Conservation (phyloP, 2,329 filamentous ascomycete genomes). For the Stachybotrys chlorohalonatus region DNA sequence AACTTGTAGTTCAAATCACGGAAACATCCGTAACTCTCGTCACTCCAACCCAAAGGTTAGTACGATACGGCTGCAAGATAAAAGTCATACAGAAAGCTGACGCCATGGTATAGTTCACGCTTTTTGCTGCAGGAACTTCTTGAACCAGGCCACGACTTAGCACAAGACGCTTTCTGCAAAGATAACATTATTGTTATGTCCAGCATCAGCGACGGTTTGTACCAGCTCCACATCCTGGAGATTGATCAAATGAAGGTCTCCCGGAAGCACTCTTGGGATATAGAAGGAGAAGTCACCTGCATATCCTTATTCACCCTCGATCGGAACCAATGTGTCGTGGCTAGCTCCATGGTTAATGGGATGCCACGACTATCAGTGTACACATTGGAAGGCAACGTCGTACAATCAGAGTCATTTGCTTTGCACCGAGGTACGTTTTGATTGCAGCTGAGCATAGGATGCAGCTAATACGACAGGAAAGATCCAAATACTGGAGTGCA, state of each 20-base stretch:
- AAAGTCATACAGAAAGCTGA: slow-evolving; percentile 5
- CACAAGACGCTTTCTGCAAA: slow-evolving; percentile 33
- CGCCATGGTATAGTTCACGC: slow-evolving; percentile 13
- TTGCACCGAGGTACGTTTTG: neutral
- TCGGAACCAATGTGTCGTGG: slow-evolving; percentile 18
- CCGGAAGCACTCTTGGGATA: slow-evolving; percentile 18
- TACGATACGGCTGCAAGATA: neutral
- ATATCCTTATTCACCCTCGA: slow-evolving; percentile 24
- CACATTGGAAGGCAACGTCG: slow-evolving; percentile 11
- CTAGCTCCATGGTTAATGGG: slow-evolving; percentile 22
- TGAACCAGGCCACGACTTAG: slow-evolving; percentile 13
- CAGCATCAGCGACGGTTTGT: slow-evolving; percentile 23
- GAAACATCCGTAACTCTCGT: slow-evolving; percentile 34
- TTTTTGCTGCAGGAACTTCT: slow-evolving; percentile 23
- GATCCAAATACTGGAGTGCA: neutral
- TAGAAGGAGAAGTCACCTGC: slow-evolving; percentile 41
- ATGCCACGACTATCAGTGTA: slow-evolving; percentile 24
- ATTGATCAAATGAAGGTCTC: slow-evolving; percentile 23
- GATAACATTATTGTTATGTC: slow-evolving; percentile 32
- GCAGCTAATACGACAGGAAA: neutral
- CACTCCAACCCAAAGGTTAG: slow-evolving; percentile 23
- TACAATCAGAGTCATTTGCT: neutral
- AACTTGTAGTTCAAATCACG: slow-evolving; percentile 44
- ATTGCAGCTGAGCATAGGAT: neutral
- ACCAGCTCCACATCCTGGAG: slow-evolving; percentile 28